Conservation (phyloP, 176 grass and related monocot species). For the Urochloa ruziziensis region DNA sequence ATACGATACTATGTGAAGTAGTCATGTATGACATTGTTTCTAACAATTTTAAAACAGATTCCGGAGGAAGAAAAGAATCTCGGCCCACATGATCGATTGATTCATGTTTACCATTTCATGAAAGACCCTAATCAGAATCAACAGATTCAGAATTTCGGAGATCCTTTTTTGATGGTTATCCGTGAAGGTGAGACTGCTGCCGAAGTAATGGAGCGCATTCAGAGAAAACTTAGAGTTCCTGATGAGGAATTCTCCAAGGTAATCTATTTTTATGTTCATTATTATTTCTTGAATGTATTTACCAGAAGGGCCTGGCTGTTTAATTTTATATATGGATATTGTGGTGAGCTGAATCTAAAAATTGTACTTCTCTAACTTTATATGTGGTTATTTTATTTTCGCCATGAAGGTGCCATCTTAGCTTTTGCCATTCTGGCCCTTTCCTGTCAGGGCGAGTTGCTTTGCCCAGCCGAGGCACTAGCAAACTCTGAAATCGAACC, state of each 20-base stretch:
- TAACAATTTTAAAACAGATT: slow-evolving; percentile 54
- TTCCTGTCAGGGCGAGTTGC: not conserved
- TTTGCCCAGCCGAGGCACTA: not conserved
- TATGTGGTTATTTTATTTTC: not conserved
- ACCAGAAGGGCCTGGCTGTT: not conserved
- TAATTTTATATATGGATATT: not conserved
- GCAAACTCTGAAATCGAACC: not conserved
- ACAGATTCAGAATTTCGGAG: slow-evolving; percentile 84
- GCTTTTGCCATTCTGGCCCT: not conserved
- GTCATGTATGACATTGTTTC: slow-evolving; percentile 2
- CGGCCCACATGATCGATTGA: slow-evolving; percentile 65
- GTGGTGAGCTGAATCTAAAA: not conserved
- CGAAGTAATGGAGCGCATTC: slow-evolving; percentile 61
- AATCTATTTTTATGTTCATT: slow-evolving; percentile 12
- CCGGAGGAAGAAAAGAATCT: slow-evolving; percentile 86
- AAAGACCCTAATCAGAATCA: slow-evolving; percentile 89
- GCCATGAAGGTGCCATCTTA: not conserved
- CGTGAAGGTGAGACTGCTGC: slow-evolving; percentile 69
- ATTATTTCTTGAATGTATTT: slow-evolving; percentile 22
- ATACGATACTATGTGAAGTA: not conserved
- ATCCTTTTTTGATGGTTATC: slow-evolving; percentile 75
- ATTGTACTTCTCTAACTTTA: not conserved
- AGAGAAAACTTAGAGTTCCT: slow-evolving; percentile 61
- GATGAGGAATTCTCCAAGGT: slow-evolving; percentile 85
- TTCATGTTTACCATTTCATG: slow-evolving; percentile 91